Conservation (phyloP, 352 stramenopile genomes). For the Globisporangium camurandrum region DNA sequence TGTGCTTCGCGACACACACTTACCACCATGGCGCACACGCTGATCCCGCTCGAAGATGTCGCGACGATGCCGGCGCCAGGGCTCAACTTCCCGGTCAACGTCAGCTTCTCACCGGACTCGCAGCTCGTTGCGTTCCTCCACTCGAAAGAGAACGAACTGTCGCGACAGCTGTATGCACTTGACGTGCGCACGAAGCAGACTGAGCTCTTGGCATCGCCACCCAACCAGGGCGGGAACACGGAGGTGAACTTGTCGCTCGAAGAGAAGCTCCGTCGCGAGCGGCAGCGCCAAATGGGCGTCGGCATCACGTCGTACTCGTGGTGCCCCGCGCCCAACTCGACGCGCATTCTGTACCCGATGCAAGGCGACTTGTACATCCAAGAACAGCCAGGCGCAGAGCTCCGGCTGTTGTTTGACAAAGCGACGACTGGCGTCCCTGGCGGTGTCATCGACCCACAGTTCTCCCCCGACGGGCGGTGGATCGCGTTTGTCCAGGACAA, state of each 20-base stretch:
- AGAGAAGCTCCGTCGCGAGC: constrained; percentile 88
- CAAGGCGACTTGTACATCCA: constrained; percentile 93
- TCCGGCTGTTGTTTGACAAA: constrained; percentile 87
- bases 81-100: constrained; percentile 64
- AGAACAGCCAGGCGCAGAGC: constrained; percentile 58
- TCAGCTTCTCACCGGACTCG: constrained; percentile 82
- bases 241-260: constrained; percentile 84
- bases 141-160: constrained; percentile 69
- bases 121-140: constrained; percentile 83
- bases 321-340: constrained; percentile 42
- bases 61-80: constrained; percentile 82
- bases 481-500: constrained; percentile 93
- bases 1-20: neutral
- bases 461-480: constrained; percentile 86
- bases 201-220: constrained; percentile 56
- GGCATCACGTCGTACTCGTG: constrained; percentile 90
- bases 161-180: constrained; percentile 79
- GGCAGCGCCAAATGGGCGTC: constrained; percentile 86
- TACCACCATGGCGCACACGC: constrained; percentile 14
- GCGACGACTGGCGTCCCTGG: constrained; percentile 52
- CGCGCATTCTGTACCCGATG: constrained; percentile 86
- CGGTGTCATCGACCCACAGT: constrained; percentile 91
- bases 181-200: constrained; percentile 51
- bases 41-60: constrained; percentile 83
- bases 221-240: constrained; percentile 74